These are phyloP conservation scores for Heliocybe sulcata DNA, from an alignment of 1,284 basidiomycete genomes.

Conservation along the genomic window DNA sequence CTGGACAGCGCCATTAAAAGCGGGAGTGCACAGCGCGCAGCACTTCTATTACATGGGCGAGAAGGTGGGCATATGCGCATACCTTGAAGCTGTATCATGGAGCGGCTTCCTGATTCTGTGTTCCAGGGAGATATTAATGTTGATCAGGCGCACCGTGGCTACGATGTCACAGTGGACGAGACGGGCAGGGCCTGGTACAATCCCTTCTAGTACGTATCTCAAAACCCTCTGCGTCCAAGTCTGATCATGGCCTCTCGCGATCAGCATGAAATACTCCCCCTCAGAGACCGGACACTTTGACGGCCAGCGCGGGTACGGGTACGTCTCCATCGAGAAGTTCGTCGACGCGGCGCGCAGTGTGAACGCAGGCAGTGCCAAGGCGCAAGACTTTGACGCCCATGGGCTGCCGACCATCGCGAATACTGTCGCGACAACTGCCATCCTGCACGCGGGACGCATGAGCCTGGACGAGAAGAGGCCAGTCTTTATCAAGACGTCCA, in stretches of 20 bases:
- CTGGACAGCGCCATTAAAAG: slow-evolving; percentile 77
- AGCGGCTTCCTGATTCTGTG: neutral
- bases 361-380: slow-evolving; percentile 60
- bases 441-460: slow-evolving; percentile 84
- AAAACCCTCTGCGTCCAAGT: neutral
- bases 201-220: slow-evolving; percentile 75
- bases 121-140: slow-evolving; percentile 80
- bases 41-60: slow-evolving; percentile 94
- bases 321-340: slow-evolving; percentile 91
- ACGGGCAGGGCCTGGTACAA: slow-evolving; percentile 80
- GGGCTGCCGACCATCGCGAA: slow-evolving; percentile 85
- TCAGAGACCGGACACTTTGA: slow-evolving; percentile 90
- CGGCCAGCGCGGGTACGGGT: slow-evolving; percentile 86
- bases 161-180: slow-evolving; percentile 82
- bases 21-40: slow-evolving; percentile 81
- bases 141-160: slow-evolving; percentile 91
- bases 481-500: slow-evolving; percentile 68
- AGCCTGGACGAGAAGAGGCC: slow-evolving; percentile 83
- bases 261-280: slow-evolving; percentile 88
- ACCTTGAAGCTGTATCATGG: neutral
- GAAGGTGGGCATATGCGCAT: slow-evolving; percentile 40
- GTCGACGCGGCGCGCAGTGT: slow-evolving; percentile 74
- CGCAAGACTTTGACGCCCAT: slow-evolving; percentile 69
- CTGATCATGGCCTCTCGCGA: slow-evolving; percentile 3
- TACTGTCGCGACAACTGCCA: slow-evolving; percentile 87